Evolutionary conservation across 129 eudicot species (phyloP).

Genomic region (Lactuca saligna): DNA sequence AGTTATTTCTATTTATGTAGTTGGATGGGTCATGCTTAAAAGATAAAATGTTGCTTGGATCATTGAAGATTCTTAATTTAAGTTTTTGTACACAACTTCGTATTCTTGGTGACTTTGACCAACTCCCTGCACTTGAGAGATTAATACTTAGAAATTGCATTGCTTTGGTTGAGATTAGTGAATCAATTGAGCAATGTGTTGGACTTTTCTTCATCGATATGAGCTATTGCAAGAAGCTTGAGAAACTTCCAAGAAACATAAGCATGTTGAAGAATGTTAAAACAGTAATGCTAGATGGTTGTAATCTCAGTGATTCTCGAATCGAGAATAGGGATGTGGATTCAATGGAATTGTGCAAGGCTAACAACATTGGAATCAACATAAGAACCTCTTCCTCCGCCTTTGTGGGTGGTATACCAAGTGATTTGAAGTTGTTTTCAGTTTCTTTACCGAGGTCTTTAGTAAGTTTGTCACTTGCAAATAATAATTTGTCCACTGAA

Average conservation of each 20-base stretch:
- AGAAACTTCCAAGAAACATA: background rate
- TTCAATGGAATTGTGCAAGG: background rate
- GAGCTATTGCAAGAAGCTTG: background rate
- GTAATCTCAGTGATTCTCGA: background rate
- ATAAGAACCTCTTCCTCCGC: too few species aligned
- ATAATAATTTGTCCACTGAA: too few species aligned
- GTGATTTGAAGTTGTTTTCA: too few species aligned
- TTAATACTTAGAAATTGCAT: background rate
- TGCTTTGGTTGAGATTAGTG: background rate
- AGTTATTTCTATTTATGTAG: background rate
- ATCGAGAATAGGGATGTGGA: background rate
- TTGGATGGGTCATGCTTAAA: background rate
- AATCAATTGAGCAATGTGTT: background rate
- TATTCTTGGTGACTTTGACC: background rate
- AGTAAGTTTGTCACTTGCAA: too few species aligned
- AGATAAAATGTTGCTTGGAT: background rate
- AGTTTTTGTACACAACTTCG: background rate
- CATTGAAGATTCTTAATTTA: background rate
- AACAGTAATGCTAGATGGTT: background rate
- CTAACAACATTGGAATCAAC: background rate
- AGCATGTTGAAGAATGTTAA: background rate
- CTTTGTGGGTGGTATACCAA: too few species aligned
- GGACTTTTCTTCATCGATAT: background rate
- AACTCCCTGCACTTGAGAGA: background rate
- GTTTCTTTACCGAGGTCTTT: too few species aligned